Evolutionary conservation across 768 basidiomycete genomes (phyloP).

Genomic region (Russula earlei): DNA sequence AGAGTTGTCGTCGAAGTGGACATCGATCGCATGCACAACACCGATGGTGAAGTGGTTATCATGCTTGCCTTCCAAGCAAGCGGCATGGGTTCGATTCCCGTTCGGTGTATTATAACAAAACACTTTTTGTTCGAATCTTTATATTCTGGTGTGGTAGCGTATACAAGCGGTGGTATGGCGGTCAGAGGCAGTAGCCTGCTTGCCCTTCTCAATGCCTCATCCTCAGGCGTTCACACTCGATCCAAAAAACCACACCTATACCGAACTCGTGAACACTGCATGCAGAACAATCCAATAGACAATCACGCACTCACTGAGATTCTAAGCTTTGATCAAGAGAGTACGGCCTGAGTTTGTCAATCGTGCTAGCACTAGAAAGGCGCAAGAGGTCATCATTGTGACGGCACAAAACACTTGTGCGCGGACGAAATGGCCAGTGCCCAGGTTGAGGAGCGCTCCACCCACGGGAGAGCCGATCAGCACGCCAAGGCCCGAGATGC

Average conservation of each 20-base stretch:
- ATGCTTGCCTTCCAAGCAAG: conserved; percentile 32
- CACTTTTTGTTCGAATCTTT: too few species aligned
- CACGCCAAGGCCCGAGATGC: conserved; percentile 15
- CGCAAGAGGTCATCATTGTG: neutral
- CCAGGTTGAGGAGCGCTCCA: conserved; percentile 16
- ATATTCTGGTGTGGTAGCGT: too few species aligned
- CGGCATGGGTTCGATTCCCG: conserved; percentile 27
- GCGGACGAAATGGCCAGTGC: conserved; percentile 7
- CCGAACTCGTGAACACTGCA: too few species aligned
- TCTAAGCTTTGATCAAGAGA: conserved; percentile 6
- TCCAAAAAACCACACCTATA: too few species aligned
- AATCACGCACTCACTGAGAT: neutral
- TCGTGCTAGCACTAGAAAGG: neutral
- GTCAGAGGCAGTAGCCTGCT: too few species aligned
- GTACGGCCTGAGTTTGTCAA: neutral
- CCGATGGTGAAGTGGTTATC: conserved; percentile 28
- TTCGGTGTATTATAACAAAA: conserved; percentile 22
- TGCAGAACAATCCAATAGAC: neutral
- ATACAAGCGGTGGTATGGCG: too few species aligned
- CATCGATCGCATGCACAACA: too few species aligned
- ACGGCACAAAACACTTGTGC: conserved; percentile 13
- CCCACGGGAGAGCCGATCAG: conserved; percentile 22
- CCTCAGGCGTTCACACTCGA: too few species aligned
- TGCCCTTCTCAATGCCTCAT: too few species aligned
- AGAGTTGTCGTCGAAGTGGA: too few species aligned